These are phyloP conservation scores for Solanum stenotomum DNA, from an alignment of 257 asterid species.

Conservation along the genomic window DNA sequence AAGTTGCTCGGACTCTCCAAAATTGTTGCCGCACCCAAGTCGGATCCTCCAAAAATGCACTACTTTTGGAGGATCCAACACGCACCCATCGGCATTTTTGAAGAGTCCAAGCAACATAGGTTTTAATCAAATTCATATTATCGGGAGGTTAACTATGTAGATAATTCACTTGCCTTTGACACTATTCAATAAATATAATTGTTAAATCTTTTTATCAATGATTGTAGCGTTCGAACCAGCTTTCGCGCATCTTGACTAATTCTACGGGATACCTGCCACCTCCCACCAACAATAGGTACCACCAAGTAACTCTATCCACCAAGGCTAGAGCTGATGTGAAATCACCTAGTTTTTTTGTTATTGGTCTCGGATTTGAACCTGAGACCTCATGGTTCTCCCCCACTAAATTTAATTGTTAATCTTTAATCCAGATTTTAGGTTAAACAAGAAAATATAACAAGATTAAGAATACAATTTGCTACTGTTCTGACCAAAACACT, in stretches of 20 bases:
- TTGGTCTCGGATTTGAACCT: neutral
- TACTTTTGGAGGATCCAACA: too few relatives aligned
- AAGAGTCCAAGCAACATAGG: too few relatives aligned
- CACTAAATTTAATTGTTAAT: neutral
- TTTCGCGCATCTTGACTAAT: neutral
- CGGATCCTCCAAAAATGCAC: too few relatives aligned
- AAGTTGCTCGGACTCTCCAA: too few relatives aligned
- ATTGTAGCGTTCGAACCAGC: neutral
- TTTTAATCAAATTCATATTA: neutral
- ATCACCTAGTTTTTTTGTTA: neutral
- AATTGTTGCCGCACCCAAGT: too few relatives aligned
- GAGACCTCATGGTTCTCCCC: neutral
- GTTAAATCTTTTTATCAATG: neutral
- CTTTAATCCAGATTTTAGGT: neutral
- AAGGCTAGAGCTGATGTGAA: neutral
- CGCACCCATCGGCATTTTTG: too few relatives aligned
- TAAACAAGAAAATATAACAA: neutral
- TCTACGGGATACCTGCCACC: neutral
- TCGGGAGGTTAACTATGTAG: neutral
- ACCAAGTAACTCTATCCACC: neutral
- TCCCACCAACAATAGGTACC: neutral
- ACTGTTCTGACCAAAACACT: neutral
- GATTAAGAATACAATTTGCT: neutral
- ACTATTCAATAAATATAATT: neutral
- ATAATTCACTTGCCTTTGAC: neutral